Evolutionary conservation across 352 stramenopile species (phyloP), one percentile per base, ranked within the genome.

Genomic region (Phytophthora pluvialis): DNA sequence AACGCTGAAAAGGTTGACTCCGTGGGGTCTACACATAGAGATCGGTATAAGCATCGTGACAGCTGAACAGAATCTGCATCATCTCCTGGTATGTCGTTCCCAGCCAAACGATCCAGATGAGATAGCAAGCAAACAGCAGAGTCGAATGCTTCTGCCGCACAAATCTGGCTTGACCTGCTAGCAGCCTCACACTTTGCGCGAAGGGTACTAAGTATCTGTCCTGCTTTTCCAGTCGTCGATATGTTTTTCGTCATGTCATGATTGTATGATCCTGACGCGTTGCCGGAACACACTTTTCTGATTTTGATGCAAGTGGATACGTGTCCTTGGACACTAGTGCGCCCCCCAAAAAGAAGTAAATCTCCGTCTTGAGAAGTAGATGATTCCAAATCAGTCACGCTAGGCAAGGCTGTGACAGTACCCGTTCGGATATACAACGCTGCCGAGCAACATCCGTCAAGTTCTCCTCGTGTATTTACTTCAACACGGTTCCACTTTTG

Each of bases 1-100:
- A 95, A 60, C 3, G 83, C 78, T 5, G 73, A 69, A 63, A 96
- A 94, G 1, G 88, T 93, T 43, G 80, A 64, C 25, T 88, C 78
- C 7, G 86, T 92, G 0, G 85, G 81, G 48, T 96, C 86, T 55
- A 96, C 87, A 64, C 88, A 96, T 9, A 96, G 53, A 5, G 83
- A 88, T 12, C 85, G 73, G 60, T 96, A 92, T 3, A 65, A 67
- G 42, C 88, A 95, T 18, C 86, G 71, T 18, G 88, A 96, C 3
- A 93, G 60, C 54, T 96, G 88, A 26, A 96, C 81, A 11, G 86
- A 84, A 32, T 94, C 86, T 3, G 62, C 70, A 31, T 96, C 88
- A 62, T 94, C 84, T 15, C 55, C 54, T n/a, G 85, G 86, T 26
- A 91, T 79, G 38, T 94, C 81, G 33, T 84, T 91, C 18, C 86